Percentiles rank a stretch among this genome's conserved stretches.
phyloP scores from a whole-genome alignment of 2,329 filamentous ascomycete species.

The Alternaria metachromatica region DNA sequence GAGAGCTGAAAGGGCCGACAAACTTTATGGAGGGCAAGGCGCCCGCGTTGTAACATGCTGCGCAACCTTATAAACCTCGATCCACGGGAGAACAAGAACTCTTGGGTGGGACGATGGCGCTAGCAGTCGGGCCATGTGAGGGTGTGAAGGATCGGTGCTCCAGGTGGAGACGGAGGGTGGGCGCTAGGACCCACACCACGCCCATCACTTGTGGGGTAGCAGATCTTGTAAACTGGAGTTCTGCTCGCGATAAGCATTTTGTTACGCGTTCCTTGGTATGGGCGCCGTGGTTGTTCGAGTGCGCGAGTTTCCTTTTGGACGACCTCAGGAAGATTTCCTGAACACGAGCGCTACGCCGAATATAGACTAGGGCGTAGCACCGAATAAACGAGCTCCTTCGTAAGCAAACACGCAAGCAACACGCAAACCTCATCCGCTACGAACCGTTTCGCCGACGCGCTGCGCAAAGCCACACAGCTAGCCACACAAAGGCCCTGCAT shows the following conservation, averaged over 20 bases:
- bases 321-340: not conserved
- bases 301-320: not conserved
- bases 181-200: not conserved
- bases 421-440: not conserved
- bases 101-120: not conserved
- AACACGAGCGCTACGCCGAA: not conserved
- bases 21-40: not conserved
- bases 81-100: not conserved
- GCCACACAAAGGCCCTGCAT: not conserved
- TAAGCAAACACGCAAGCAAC: not conserved
- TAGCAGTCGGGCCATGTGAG: not conserved
- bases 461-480: not conserved
- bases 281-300: not conserved
- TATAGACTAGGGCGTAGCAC: not conserved
- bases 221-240: not conserved
- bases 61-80: not conserved
- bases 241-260: not conserved
- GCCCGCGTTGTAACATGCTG: constrained; percentile 2
- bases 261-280: not conserved
- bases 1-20: constrained; percentile 11
- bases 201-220: not conserved
- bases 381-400: not conserved
- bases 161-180: not conserved
- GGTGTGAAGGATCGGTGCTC: not conserved
- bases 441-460: not conserved